Conservation (phyloP, 176 grass and related monocot species). For the Triticum aestivum region IWGSC_CS_RefSeq_v2.1 NC_057796.1:470207505-470208004, state of each 20-base stretch:
- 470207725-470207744: slow-evolving; percentile 72
- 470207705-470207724: slow-evolving; percentile 86
- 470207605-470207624: background rate
- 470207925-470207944: slow-evolving; percentile 52
- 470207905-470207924: slow-evolving; percentile 54
- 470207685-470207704: slow-evolving; percentile 81
- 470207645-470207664: background rate
- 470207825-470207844: slow-evolving; percentile 49
- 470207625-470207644: background rate
- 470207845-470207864: slow-evolving; percentile 49
- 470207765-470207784: slow-evolving; percentile 54
- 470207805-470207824: slow-evolving; percentile 44
- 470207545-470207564: background rate
- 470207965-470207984: slow-evolving; percentile 44
- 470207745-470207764: slow-evolving; percentile 78
- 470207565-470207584: background rate
- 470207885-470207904: slow-evolving; percentile 58
- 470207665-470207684: slow-evolving; percentile 12
- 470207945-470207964: slow-evolving; percentile 40
- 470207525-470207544: background rate
- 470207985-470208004: slow-evolving; percentile 36
- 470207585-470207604: background rate
- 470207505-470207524: background rate
- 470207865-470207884: slow-evolving; percentile 68
- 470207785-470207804: slow-evolving; percentile 58